phyloP scores from a whole-genome alignment of 2,329 filamentous ascomycete genomes.

The Sordariomycetes sp. region DNA sequence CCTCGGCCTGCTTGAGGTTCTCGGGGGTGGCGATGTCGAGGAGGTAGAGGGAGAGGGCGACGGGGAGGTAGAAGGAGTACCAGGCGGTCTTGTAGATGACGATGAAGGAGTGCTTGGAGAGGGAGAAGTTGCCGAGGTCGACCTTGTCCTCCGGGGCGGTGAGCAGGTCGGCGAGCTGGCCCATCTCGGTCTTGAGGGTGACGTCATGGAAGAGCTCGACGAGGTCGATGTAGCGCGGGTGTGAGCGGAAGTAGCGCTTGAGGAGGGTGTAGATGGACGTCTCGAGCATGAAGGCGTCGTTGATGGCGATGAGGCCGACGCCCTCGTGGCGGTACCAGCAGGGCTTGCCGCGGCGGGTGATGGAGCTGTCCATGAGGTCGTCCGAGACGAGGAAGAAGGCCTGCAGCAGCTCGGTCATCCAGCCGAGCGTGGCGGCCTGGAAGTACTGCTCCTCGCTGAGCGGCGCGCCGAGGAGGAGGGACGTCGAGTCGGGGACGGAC shows the following conservation, averaged over 20 bases:
- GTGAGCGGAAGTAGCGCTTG: slow-evolving; percentile 84
- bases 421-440: slow-evolving; percentile 77
- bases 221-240: slow-evolving; percentile 82
- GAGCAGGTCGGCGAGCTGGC: slow-evolving; percentile 87
- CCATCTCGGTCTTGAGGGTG: slow-evolving; percentile 88
- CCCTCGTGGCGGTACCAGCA: slow-evolving; percentile 92
- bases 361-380: slow-evolving; percentile 96
- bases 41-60: slow-evolving; percentile 81
- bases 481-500: slow-evolving; percentile 87
- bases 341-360: slow-evolving; percentile 85
- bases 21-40: slow-evolving; percentile 73
- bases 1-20: slow-evolving; percentile 81
- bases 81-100: slow-evolving; percentile 99
- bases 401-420: slow-evolving; percentile 96
- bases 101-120: slow-evolving; percentile 95
- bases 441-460: slow-evolving; percentile 80
- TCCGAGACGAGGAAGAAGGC: slow-evolving; percentile 98
- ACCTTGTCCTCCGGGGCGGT: slow-evolving; percentile 92
- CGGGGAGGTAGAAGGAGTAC: slow-evolving; percentile 98
- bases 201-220: slow-evolving; percentile 95
- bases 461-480: slow-evolving; percentile 61
- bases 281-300: slow-evolving; percentile 96
- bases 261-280: slow-evolving; percentile 80
- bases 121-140: slow-evolving; percentile 87
- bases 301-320: slow-evolving; percentile 95